Conservation (phyloP, 1,139 yeast species). For the Arxiozyma slooffiae region DNA sequence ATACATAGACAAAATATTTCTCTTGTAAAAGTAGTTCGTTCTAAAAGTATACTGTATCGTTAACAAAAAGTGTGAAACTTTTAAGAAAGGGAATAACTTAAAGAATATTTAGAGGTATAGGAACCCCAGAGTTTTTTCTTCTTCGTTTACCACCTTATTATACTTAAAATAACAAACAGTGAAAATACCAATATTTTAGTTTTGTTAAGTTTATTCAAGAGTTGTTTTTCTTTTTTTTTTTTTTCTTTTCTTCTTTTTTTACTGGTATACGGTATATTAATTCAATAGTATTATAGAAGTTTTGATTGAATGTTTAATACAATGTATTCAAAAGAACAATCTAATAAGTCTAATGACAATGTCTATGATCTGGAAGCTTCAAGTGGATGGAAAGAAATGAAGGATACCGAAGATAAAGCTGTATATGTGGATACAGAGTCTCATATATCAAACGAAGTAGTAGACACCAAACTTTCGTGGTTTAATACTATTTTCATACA, state of each 20-base stretch:
- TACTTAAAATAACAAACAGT: no score
- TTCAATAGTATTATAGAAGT: not conserved
- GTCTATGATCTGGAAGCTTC: not conserved
- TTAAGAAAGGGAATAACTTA: no score
- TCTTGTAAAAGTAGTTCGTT: no score
- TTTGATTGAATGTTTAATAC: no score
- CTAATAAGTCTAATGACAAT: not conserved
- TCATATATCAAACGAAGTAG: slow-evolving; percentile 8
- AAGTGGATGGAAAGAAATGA: not conserved
- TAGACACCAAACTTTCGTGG: slow-evolving; percentile 17
- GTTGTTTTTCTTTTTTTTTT: no score
- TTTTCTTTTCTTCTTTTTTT: no score
- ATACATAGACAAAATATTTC: not conserved
- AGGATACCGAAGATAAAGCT: not conserved
- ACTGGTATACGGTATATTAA: not conserved
- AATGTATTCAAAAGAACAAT: not conserved
- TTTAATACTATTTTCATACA: slow-evolving; percentile 32
- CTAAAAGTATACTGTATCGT: no score
- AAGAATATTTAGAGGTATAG: no score
- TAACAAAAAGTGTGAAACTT: no score
- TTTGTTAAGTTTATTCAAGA: not conserved
- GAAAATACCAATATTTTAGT: no score
- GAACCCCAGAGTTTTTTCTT: no score
- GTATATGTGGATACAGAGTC: slow-evolving; percentile 6
- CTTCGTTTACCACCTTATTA: no score